Conservation (phyloP, 2,329 filamentous ascomycete species). For the Cladosporium sp. region DNA sequence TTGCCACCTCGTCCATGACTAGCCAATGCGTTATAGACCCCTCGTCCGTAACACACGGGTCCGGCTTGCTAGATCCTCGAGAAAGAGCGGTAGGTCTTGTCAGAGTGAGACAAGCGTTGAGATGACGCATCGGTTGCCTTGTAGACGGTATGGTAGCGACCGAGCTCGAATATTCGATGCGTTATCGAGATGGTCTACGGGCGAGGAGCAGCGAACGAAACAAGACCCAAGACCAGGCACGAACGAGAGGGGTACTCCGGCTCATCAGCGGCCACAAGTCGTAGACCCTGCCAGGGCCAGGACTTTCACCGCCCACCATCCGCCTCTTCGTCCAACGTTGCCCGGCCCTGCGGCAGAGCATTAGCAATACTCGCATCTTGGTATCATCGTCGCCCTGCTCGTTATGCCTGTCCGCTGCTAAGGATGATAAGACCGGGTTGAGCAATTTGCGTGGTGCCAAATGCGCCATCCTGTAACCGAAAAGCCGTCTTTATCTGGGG, state of each 20-base stretch:
- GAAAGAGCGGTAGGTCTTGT: conserved; percentile 1
- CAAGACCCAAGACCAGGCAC: background rate
- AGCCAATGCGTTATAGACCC: background rate
- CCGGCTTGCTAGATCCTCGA: background rate
- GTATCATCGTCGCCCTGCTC: background rate
- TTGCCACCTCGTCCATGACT: background rate
- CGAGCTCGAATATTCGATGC: background rate
- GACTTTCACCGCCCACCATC: conserved; percentile 21
- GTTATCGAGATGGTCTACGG: background rate
- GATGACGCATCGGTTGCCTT: conserved; percentile 18
- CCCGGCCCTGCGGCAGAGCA: conserved; percentile 21
- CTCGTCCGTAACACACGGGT: background rate
- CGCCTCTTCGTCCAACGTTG: conserved; percentile 26
- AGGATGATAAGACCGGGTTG: conserved; percentile 22
- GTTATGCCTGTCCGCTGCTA: background rate
- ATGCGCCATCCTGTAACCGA: conserved; percentile 24
- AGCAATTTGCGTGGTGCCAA: conserved; percentile 12
- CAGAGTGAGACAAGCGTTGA: conserved; percentile 14
- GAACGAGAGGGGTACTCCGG: conserved; percentile 2
- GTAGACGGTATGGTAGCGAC: conserved; percentile 2
- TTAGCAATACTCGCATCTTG: background rate
- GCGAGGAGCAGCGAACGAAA: background rate
- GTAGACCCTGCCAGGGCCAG: background rate
- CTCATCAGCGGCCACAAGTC: background rate
- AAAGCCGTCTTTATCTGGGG: conserved; percentile 20